Base-by-base conservation (phyloP, 768 basidiomycete species). In the Calvatia gigantea region DNA sequence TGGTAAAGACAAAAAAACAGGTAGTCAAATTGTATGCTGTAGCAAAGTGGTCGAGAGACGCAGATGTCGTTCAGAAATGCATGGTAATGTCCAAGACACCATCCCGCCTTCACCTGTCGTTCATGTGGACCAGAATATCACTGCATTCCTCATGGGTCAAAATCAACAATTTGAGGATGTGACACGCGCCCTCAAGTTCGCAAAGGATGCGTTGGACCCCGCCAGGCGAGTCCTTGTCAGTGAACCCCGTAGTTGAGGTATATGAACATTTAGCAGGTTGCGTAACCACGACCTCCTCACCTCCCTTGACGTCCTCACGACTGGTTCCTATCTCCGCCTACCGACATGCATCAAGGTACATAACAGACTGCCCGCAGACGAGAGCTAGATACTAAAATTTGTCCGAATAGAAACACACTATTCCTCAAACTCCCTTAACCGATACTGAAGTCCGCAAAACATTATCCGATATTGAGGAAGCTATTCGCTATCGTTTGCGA, bases 211-310 rank as follows among this genome's bases (percentile, higher is more conserved):
- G 39, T 73, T 98, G 46, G 86, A 89, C 62, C 80, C 85, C 35
- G 88, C 94, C 33, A 83, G 93, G 94, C 89, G 55, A 59, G 78
- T 66, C 19, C 23, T 55, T 25, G 27, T 7, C 33, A 39, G 49
- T 21, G 12, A 21, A 4, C 15, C 35, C 48, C 21, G 11, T 23
- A 27, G 28, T 25, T n/a, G n/a, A 5, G n/a, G 21, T 17, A 25
- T 45, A 17, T 43, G 39, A 49, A 47, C 35, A 28, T 19, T 60
- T 7, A 19, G 4, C 63, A 93, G 95, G 65, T 80, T 94, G 17
- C 86, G 95, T 54, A 98, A 98, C 70, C 93, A 95, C 58, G 96
- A 98, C 69, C 75, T 98, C 21, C 78, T 94, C 3, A 96, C 94
- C 0, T 95, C 95, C 21, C 73, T 98, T 33, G 89, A 94, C 61